Conservation (phyloP, 2,329 filamentous ascomycete genomes). For the Thelonectria olida region DNA sequence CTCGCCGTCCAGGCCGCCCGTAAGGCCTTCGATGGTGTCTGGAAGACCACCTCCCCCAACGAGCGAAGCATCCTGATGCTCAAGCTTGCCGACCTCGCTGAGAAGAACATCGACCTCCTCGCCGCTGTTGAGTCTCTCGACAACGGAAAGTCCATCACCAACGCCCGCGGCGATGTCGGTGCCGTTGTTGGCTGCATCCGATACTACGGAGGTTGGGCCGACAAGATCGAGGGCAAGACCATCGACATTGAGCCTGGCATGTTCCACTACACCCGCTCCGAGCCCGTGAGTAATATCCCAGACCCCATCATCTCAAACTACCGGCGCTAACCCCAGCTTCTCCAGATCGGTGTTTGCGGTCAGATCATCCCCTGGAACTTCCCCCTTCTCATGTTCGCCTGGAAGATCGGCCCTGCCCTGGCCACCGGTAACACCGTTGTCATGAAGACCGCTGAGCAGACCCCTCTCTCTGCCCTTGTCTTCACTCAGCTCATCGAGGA, state of each 20-base stretch:
- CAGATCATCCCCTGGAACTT: conserved; percentile 95
- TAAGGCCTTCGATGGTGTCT: conserved; percentile 81
- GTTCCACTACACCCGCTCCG: conserved; percentile 82
- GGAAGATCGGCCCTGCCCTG: conserved; percentile 83
- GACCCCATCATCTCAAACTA: not conserved
- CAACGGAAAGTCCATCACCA: conserved; percentile 83
- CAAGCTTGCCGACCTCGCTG: conserved; percentile 82
- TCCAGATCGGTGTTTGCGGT: conserved; percentile 76
- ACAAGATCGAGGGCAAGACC: conserved; percentile 91
- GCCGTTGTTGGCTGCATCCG: conserved; percentile 76
- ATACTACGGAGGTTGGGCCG: conserved; percentile 83
- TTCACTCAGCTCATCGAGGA: conserved; percentile 74
- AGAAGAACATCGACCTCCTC: conserved; percentile 80
- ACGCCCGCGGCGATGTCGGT: conserved; percentile 79
- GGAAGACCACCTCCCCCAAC: conserved; percentile 74
- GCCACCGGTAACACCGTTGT: conserved; percentile 78
- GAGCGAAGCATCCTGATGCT: conserved; percentile 74
- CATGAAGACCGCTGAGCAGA: conserved; percentile 81
- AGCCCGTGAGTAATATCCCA: conserved; percentile 66
- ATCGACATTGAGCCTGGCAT: conserved; percentile 81
- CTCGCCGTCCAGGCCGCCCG: conserved; percentile 86
- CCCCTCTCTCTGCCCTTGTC: conserved; percentile 74
- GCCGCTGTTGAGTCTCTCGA: conserved; percentile 87
- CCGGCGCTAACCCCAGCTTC: conserved; percentile 19
- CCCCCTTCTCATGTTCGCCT: conserved; percentile 80